Conservation (phyloP, 768 basidiomycete species). For the Leucocoprinus sp. region DNA sequence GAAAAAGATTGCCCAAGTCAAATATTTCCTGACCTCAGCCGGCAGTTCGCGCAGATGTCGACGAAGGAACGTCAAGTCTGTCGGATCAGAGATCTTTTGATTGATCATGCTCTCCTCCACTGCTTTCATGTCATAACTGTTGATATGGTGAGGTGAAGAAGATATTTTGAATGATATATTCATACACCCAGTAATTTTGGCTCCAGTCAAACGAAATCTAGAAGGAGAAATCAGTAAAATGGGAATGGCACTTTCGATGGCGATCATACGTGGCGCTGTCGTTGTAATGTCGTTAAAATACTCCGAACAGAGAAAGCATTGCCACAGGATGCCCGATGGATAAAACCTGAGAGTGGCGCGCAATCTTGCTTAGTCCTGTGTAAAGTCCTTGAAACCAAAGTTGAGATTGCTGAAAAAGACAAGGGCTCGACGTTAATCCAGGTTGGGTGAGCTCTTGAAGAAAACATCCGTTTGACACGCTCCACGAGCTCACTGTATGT, state of each 20-base stretch:
- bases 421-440: conserved; percentile 65
- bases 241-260: neutral
- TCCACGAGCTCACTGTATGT: conserved; percentile 35
- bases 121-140: conserved; percentile 45
- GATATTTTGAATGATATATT: conserved; percentile 8
- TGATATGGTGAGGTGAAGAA: conserved; percentile 3
- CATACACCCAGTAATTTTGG: conserved; percentile 58
- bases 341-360: conserved; percentile 42
- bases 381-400: conserved; percentile 55
- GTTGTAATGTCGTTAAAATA: conserved; percentile 52
- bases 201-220: conserved; percentile 64
- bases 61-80: conserved; percentile 53
- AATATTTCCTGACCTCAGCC: conserved; percentile 56
- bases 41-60: conserved; percentile 52
- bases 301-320: conserved; percentile 67
- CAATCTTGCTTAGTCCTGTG: conserved; percentile 52
- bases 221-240: neutral
- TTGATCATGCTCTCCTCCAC: conserved; percentile 49
- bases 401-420: conserved; percentile 44
- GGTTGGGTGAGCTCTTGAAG: conserved; percentile 45
- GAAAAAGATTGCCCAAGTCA: conserved; percentile 67
- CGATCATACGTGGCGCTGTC: conserved; percentile 48
- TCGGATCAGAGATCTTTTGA: conserved; percentile 50
- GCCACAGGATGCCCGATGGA: conserved; percentile 52
- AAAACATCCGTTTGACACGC: conserved; percentile 49